Base-by-base conservation (phyloP, 1,284 basidiomycete species). In the Fistulina hepatica region DNA sequence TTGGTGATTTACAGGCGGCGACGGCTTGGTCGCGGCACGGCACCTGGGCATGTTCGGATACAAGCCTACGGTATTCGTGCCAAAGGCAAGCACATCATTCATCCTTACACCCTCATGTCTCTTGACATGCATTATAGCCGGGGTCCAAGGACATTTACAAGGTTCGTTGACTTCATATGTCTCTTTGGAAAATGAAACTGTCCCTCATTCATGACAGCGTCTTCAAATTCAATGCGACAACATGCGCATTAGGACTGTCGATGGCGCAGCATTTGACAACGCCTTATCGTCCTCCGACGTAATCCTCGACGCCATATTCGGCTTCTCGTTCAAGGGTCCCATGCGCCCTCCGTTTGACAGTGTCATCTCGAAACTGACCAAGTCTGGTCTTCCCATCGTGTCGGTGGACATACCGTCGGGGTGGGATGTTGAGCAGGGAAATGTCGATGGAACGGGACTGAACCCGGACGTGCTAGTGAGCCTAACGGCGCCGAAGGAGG, bases 31-130 rank as follows among this genome's bases (percentile, higher is more conserved):
- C 3, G 95, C 95, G 11, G 94, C 95, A 22, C 69, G 94, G 20
- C 95, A 99, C 59, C 71, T 98, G 90, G 86, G 80, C 16, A 82
- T 91, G 71, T 94, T 95, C 56, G 83, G 83, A 4, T 95, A 93
- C 57, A 63, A 71, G 38, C 83, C 89, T 0, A 83, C 74, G 0
- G 69, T 97, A 15, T 94, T 88, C 62, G 81, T 93, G 67, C 92
- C 93, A 10, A 95, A 95, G 72, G 88, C 88, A 46, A 45, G 58
- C 30, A 22, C n/a, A 28, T 28, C 24, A 7, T 11, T 8, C 37
- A 11, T 12, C 23, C 26, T 26, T 21, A 22, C 20, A 30, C 34
- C 39, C 17, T 15, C n/a, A 17, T n/a, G 10, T 13, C 35, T 33
- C 24, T 33, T 33, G 19, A 21, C 30, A 30, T 21, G 37, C 17